Evolutionary conservation across 768 basidiomycete species (phyloP), one percentile per base, ranked within the genome.

Genomic region (Roridomyces roridus): DNA sequence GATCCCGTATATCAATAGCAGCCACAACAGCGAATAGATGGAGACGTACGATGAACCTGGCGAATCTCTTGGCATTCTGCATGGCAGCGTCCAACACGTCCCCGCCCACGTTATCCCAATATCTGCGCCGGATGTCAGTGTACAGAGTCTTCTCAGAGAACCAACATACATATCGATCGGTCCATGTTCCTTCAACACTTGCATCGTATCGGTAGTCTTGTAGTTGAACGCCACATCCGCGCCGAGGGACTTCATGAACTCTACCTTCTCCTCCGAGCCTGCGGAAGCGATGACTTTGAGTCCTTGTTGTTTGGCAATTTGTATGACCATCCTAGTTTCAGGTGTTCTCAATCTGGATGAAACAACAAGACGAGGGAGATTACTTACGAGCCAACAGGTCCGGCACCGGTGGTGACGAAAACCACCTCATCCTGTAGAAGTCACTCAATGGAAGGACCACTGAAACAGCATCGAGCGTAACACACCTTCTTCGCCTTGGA

Each of bases 141-240:
- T 4, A 34, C 9, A 28, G 17, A 28, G 3, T 10, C 15, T 4
- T 34, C 31, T 15, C 53, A n/a, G 3, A 34, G n/a, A 24, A 12
- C n/a, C 8, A 28, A 63, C 76, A 25, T 57, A 79, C 77, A 80
- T 70, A 50, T 82, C 74, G 29, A 82, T 70, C 9, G 78, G 77
- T 0, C 87, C 87, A 60, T 89, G 79, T 54, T 77, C 77, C 57
- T 67, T 65, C 35, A 92, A 71, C 3, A 87, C 73, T 11, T 86
- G 81, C 1, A 63, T 64, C 0, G 82, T 84, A 43, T 74, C 72
- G 0, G 74, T 74, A 0, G 80, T 89, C 77, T 92, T 88, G 72
- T 88, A 91, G 68, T 91, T 89, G 74, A 89, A 90, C 0, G 79
- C 84, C 6, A 87, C 80, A 61, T 92, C 88, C 0, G 84, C 83